Evolutionary conservation across 208 protist species (phyloP).

Genomic region (Leishmania martiniquensis): DNA sequence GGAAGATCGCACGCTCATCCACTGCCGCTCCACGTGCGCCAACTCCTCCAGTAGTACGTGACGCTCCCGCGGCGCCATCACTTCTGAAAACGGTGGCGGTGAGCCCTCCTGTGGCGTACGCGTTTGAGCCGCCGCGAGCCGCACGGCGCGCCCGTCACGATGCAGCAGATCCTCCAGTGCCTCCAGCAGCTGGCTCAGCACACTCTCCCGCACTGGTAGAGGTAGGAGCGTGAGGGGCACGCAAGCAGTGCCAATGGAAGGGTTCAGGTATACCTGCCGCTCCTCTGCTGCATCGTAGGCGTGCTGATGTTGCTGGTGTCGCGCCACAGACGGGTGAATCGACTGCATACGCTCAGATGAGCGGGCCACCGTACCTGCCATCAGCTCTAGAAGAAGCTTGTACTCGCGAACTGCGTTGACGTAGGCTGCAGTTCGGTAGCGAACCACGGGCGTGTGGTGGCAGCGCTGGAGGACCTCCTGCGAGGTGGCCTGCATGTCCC

Average conservation of each 20-base stretch:
- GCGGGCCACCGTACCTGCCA: constrained; percentile 33
- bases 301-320: neutral
- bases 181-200: constrained; percentile 39
- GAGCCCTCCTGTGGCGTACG: neutral
- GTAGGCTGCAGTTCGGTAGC: constrained; percentile 40
- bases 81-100: constrained; percentile 10
- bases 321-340: constrained; percentile 4
- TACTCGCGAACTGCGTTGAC: constrained; percentile 55
- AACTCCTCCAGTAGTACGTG: constrained; percentile 32
- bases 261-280: neutral
- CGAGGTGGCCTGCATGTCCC: constrained; percentile 13
- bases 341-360: constrained; percentile 28
- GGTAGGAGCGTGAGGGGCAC: constrained; percentile 15
- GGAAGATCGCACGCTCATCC: constrained; percentile 4
- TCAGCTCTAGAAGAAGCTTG: constrained; percentile 47
- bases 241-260: neutral
- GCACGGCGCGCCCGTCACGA: constrained; percentile 14
- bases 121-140: constrained; percentile 1
- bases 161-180: constrained; percentile 41
- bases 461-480: constrained; percentile 41
- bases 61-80: constrained; percentile 35
- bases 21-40: constrained; percentile 36
- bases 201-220: constrained; percentile 27
- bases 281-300: neutral
- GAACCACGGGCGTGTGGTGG: constrained; percentile 31